These are phyloP conservation scores for Cairneyella variabilis DNA, from an alignment of 495 filamentous ascomycete genomes.

Conservation along the genomic window DNA sequence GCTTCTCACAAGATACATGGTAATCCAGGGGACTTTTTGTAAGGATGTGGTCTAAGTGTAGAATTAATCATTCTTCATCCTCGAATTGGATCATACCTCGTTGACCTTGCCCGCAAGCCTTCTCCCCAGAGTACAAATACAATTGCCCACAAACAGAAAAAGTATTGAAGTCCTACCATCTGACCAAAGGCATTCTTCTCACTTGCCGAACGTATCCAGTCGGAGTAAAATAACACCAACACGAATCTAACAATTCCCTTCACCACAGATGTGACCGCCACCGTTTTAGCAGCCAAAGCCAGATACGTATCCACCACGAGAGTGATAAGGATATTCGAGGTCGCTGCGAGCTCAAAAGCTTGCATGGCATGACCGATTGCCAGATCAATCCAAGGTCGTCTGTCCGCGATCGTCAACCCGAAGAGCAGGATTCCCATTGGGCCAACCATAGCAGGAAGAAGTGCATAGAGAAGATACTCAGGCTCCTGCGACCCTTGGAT, in stretches of 20 bases:
- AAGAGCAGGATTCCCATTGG: slow-evolving; percentile 5
- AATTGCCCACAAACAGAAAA: neutral
- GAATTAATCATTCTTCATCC: too few species aligned
- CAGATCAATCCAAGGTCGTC: neutral
- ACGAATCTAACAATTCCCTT: neutral
- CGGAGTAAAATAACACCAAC: neutral
- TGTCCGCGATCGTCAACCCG: neutral
- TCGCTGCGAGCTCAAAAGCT: slow-evolving; percentile 3
- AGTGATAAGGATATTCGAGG: slow-evolving; percentile 3
- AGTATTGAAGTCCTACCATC: slow-evolving; percentile 3
- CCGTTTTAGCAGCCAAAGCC: neutral
- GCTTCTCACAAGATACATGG: too few species aligned
- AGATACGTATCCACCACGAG: slow-evolving; percentile 7
- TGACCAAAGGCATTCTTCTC: neutral
- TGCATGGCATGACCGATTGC: slow-evolving; percentile 4
- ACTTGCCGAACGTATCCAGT: neutral
- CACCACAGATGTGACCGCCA: neutral
- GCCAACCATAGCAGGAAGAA: neutral
- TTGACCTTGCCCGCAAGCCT: neutral
- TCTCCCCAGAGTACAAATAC: neutral
- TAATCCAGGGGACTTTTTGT: too few species aligned
- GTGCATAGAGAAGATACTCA: slow-evolving; percentile 5
- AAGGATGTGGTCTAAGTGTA: too few species aligned
- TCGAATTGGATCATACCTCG: neutral
- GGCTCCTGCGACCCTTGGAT: neutral